These are phyloP conservation scores for Trichocladium antarcticum DNA, from an alignment of 495 filamentous ascomycete genomes.

Conservation along the genomic window DNA sequence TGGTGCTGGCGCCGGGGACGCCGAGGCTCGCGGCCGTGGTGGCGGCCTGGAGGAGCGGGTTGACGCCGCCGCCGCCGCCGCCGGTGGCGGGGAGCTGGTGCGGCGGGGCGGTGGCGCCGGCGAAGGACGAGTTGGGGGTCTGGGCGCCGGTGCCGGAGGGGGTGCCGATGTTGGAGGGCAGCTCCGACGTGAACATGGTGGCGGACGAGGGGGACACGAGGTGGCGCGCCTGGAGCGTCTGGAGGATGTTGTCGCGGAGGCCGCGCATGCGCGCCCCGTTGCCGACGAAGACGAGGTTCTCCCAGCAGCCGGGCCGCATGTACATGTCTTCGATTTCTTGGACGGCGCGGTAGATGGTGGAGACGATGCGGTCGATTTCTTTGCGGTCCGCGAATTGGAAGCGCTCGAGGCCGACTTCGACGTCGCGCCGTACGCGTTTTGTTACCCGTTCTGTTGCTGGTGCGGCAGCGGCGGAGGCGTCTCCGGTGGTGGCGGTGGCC, in stretches of 20 bases:
- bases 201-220: slow-evolving; percentile 79
- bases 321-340: slow-evolving; percentile 65
- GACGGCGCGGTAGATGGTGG: slow-evolving; percentile 70
- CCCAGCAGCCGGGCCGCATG: slow-evolving; percentile 78
- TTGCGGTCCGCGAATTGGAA: slow-evolving; percentile 67
- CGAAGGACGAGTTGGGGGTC: slow-evolving; percentile 61
- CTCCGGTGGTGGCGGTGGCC: not conserved
- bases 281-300: slow-evolving; percentile 75
- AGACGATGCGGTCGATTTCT: slow-evolving; percentile 68
- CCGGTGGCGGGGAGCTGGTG: slow-evolving; percentile 37
- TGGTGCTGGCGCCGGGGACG: slow-evolving; percentile 34
- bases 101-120: slow-evolving; percentile 46
- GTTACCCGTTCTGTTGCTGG: slow-evolving; percentile 26
- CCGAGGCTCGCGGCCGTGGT: slow-evolving; percentile 59
- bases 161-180: slow-evolving; percentile 82
- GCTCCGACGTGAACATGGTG: slow-evolving; percentile 93
- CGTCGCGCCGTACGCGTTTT: slow-evolving; percentile 50
- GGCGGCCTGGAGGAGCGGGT: slow-evolving; percentile 84
- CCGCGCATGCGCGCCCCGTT: slow-evolving; percentile 78
- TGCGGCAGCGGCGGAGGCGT: slow-evolving; percentile 10
- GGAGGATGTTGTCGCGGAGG: slow-evolving; percentile 74
- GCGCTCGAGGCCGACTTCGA: slow-evolving; percentile 79
- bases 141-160: slow-evolving; percentile 84
- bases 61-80: slow-evolving; percentile 54
- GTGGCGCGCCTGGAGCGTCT: slow-evolving; percentile 68